phyloP scores from a whole-genome alignment of 495 filamentous ascomycete genomes.

The Penicillium fimorum region DNA sequence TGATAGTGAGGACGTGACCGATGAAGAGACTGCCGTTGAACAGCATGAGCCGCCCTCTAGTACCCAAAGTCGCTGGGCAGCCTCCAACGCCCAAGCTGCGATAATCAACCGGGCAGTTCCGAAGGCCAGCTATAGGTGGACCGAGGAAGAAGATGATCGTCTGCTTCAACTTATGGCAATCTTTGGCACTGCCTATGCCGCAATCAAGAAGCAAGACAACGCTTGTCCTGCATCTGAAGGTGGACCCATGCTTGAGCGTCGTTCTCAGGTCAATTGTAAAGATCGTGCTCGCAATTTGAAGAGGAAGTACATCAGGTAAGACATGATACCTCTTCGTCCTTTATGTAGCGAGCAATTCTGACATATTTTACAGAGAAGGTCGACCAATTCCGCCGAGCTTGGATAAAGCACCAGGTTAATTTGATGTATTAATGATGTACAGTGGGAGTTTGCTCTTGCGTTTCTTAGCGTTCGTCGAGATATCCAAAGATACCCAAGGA shows the following conservation, averaged over 20 bases:
- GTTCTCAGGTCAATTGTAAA: slow-evolving; percentile 3
- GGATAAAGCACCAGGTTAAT: background rate
- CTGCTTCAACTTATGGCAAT: background rate
- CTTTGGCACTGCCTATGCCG: background rate
- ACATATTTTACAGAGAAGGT: slow-evolving; percentile 4
- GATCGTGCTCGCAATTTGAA: slow-evolving; percentile 11
- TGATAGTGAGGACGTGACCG: background rate
- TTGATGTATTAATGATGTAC: background rate
- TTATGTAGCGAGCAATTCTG: background rate
- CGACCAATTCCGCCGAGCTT: background rate
- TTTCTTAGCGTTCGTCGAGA: background rate
- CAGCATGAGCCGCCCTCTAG: background rate
- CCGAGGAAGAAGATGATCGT: slow-evolving; percentile 6
- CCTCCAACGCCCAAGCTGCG: background rate
- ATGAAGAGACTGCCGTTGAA: background rate
- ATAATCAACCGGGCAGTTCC: background rate
- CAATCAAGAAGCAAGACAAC: slow-evolving; percentile 3
- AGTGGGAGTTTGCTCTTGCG: background rate
- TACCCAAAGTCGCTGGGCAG: background rate
- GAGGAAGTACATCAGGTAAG: slow-evolving; percentile 3
- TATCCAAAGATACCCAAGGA: slow-evolving; percentile 5
- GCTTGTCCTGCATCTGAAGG: background rate
- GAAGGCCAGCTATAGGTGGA: background rate
- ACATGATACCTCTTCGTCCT: slow-evolving; percentile 2
- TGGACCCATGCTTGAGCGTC: slow-evolving; percentile 3